A percentile compares a stretch with the other conserved stretches of the same genome.
Conservation (phyloP, 768 basidiomycete species). For the Cyclocybe cylindracea region DNA sequence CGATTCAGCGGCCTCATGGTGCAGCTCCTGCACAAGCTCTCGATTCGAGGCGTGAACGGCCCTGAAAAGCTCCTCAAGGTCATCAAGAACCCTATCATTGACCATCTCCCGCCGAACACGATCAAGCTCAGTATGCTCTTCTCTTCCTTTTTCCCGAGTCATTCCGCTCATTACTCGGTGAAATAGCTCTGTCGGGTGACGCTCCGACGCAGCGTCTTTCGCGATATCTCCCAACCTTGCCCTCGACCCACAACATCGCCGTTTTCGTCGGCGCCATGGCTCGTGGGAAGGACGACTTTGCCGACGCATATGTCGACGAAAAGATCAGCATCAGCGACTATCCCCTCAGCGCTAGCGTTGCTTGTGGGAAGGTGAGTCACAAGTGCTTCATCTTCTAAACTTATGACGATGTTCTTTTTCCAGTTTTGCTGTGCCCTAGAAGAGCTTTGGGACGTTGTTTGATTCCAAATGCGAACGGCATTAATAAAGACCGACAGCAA, state of each 20-base stretch:
- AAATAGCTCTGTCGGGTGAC: slow-evolving; percentile 86
- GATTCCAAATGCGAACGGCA: slow-evolving; percentile 16
- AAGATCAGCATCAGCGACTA: slow-evolving; percentile 98
- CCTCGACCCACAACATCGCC: slow-evolving; percentile 85
- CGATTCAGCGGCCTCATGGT: slow-evolving; percentile 99
- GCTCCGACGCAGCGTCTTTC: slow-evolving; percentile 81
- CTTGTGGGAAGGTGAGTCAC: slow-evolving; percentile 88
- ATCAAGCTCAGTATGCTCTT: slow-evolving; percentile 82
- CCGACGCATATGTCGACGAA: slow-evolving; percentile 91
- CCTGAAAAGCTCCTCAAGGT: slow-evolving; percentile 97
- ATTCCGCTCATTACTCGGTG: slow-evolving; percentile 4
- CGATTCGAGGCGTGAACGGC: slow-evolving; percentile 94
- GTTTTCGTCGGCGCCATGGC: slow-evolving; percentile 99
- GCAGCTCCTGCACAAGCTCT: slow-evolving; percentile 94
- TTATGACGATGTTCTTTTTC: not conserved
- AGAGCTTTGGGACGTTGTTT: slow-evolving; percentile 94
- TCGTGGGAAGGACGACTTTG: slow-evolving; percentile 94
- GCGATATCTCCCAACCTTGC: slow-evolving; percentile 81
- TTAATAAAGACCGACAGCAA: no score
- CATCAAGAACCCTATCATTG: slow-evolving; percentile 95
- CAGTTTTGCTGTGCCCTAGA: slow-evolving; percentile 92
- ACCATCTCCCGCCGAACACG: slow-evolving; percentile 94
- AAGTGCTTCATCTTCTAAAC: not conserved
- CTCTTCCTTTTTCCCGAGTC: not conserved
- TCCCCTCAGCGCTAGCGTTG: slow-evolving; percentile 88